phyloP scores from a whole-genome alignment of 331 rosid genomes.

The Quercus phellos region DNA sequence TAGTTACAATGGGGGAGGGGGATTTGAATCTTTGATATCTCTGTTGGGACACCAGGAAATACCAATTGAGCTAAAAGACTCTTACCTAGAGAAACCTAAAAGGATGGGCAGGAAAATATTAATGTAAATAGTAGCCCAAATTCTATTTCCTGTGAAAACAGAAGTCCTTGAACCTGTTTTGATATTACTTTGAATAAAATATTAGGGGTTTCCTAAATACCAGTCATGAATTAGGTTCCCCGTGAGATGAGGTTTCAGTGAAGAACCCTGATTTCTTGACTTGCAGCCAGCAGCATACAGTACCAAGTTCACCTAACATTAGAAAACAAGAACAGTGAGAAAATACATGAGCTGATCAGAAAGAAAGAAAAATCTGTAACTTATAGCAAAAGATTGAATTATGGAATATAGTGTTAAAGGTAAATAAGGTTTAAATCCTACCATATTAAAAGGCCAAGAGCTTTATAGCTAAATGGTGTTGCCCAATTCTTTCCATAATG shows the following conservation, averaged over 20 bases:
- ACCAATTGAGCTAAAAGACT: too few relatives aligned
- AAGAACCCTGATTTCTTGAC: slow-evolving; percentile 63
- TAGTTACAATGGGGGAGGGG: too few relatives aligned
- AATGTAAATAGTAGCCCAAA: not conserved
- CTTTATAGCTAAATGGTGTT: too few relatives aligned
- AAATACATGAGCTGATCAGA: slow-evolving; percentile 1
- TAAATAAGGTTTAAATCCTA: too few relatives aligned
- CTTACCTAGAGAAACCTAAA: not conserved
- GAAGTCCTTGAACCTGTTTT: not conserved
- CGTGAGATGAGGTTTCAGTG: slow-evolving; percentile 67
- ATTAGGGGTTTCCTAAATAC: slow-evolving; percentile 36
- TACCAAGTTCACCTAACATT: slow-evolving; percentile 56
- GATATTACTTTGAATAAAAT: slow-evolving; percentile 4
- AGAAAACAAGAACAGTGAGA: slow-evolving; percentile 16
- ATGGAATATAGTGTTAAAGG: too few relatives aligned
- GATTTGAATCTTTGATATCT: too few relatives aligned
- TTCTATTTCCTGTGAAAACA: not conserved
- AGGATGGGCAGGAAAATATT: not conserved
- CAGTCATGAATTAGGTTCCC: slow-evolving; percentile 76
- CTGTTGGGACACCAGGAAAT: too few relatives aligned
- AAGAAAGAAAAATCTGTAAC: not conserved
- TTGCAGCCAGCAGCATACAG: slow-evolving; percentile 66
- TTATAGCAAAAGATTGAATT: not conserved
- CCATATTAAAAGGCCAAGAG: too few relatives aligned
- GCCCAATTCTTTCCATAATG: not conserved